phyloP scores from a whole-genome alignment of 257 asterid species.

The Solanum piurae region DNA sequence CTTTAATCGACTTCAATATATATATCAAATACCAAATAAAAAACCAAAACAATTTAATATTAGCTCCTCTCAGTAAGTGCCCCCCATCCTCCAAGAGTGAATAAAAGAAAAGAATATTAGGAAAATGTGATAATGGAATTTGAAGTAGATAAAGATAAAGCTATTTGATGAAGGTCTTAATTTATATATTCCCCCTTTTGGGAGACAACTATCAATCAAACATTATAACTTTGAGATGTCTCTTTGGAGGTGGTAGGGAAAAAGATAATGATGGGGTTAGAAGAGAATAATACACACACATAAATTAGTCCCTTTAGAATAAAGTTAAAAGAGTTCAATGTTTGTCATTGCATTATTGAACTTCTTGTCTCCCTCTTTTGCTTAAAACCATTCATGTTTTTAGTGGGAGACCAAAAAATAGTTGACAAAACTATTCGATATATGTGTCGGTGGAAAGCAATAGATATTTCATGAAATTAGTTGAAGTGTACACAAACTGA shows the following conservation, averaged over 20 bases:
- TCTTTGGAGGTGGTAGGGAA: neutral
- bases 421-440: neutral
- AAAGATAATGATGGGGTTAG: neutral
- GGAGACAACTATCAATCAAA: conserved; percentile 37
- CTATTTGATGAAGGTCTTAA: conserved; percentile 7
- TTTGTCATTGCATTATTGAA: neutral
- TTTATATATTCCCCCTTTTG: conserved; percentile 50
- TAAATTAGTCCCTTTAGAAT: neutral
- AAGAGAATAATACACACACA: neutral
- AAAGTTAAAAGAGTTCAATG: neutral
- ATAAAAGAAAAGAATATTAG: neutral
- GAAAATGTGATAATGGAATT: neutral
- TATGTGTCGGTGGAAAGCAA: neutral
- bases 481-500: neutral
- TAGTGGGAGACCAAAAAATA: neutral
- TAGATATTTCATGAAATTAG: neutral
- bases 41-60: neutral
- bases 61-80: neutral
- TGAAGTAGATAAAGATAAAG: neutral
- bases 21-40: neutral
- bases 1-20: neutral
- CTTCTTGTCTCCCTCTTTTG: neutral
- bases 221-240: conserved; percentile 4
- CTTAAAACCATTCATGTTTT: neutral
- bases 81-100: neutral